Evolutionary conservation across 1,139 yeast genomes (phyloP), one percentile per base, ranked within the genome.

Genomic region (Taphrina communis): DNA sequence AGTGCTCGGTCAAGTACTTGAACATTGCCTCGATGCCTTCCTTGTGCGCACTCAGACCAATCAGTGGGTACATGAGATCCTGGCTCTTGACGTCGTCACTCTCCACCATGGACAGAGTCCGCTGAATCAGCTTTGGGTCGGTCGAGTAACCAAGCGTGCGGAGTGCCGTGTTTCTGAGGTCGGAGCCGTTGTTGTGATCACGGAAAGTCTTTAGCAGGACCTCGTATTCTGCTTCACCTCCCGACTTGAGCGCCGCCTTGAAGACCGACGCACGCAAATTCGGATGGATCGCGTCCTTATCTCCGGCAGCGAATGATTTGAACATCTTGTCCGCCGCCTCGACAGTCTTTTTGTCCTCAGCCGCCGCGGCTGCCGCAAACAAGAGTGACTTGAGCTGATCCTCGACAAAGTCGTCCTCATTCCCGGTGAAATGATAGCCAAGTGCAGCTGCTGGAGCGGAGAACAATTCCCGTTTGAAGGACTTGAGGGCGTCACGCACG

Each of bases 21-120:
- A 94, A 93, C 73, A 88, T 79, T 21, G 85, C 84, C 73, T 83
- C 82, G 72, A 86, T 82, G 80, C 97, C 96, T 58, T 81, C 82
- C 70, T 80, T 82, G 75, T 86, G 87, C 19, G 84, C 76, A 75
- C 88, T 82, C 79, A 90, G 80, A 52, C 95, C 92, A 72, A 81
- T 84, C 84, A 93, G 82, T 74, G 96, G 92, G 72, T 88, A 84
- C 77, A 87, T 87, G 71, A 90, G 85, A 78, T 93, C 98, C 81
- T 93, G 98, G 41, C 86, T 81, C 76, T 89, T 88, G 73, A 92
- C 83, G 50, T 86, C 81, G 46, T 88, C 85, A 46, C 91, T 87
- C 72, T 90, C 82, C 72, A 90, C 78, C 75, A 84, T 82, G 2
- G 79, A 82, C 66, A 89, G 81, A 14, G 91, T 86, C 78, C 85